A percentile compares a stretch with the other conserved stretches of the same genome.
Conservation (phyloP, 441 rosid species). For the Manihot esculenta region DNA sequence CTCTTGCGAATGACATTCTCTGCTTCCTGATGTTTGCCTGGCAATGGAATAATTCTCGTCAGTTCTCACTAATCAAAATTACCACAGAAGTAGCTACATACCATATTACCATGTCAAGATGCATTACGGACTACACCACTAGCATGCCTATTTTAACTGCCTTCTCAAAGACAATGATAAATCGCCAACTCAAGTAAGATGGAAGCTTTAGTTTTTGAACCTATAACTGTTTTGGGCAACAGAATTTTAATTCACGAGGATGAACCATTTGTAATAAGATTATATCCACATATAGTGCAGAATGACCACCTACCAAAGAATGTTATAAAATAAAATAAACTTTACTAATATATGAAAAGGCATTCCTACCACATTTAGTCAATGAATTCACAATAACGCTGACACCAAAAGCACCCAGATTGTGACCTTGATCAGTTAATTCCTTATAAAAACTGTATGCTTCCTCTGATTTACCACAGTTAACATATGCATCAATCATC, state of each 20-base stretch:
- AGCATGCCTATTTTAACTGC: conserved; percentile 5
- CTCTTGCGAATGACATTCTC: conserved; percentile 47
- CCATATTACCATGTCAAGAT: neutral
- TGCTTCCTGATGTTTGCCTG: conserved; percentile 75
- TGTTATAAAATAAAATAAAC: neutral
- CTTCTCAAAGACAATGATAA: conserved; percentile 1
- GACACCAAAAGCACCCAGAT: conserved; percentile 54
- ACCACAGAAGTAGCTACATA: neutral
- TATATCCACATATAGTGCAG: neutral
- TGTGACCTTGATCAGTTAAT: conserved; percentile 40
- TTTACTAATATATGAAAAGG: neutral
- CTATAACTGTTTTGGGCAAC: neutral
- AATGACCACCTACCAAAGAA: neutral
- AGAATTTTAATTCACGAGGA: neutral
- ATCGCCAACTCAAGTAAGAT: conserved; percentile 2
- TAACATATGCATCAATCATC: conserved; percentile 66
- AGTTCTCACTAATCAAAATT: conserved; percentile 16
- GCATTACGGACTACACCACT: neutral
- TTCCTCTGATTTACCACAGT: conserved; percentile 60
- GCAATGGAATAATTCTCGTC: conserved; percentile 22
- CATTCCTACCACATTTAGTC: conserved; percentile 55
- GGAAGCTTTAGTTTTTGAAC: neutral
- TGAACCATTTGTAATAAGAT: neutral
- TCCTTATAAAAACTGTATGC: conserved; percentile 61
- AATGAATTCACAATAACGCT: conserved; percentile 73